A percentile compares a stretch with the other conserved stretches of the same genome.
Conservation (phyloP, 208 protist genomes). For the Trichomonas vaginalis region DNA sequence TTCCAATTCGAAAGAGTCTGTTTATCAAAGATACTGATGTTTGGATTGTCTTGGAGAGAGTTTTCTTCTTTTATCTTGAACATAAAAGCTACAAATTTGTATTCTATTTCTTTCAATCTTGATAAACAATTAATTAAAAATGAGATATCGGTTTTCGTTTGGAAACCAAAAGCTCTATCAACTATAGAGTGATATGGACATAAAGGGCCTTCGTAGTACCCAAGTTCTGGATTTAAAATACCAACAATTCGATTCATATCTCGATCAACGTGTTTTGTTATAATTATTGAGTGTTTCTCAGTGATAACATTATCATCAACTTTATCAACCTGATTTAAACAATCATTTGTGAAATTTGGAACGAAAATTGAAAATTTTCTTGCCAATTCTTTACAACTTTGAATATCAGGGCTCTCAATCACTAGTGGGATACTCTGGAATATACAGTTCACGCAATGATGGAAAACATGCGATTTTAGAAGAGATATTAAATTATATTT, state of each 20-base stretch:
- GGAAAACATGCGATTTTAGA: background rate
- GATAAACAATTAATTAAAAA: background rate
- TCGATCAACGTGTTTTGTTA: background rate
- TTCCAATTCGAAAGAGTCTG: background rate
- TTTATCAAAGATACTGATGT: background rate
- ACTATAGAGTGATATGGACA: background rate
- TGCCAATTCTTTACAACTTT: background rate
- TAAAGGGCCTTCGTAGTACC: background rate
- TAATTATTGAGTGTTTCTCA: background rate
- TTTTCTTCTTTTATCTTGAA: background rate
- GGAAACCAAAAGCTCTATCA: background rate
- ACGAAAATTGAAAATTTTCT: background rate
- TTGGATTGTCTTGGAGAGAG: background rate
- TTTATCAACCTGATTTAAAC: background rate
- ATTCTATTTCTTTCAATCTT: background rate
- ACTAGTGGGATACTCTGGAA: background rate
- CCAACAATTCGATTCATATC: background rate
- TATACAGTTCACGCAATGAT: background rate
- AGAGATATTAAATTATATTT: background rate
- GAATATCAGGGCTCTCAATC: background rate
- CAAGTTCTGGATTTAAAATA: background rate
- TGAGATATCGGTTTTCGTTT: background rate
- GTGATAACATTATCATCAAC: background rate
- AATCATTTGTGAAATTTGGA: background rate
- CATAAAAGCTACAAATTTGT: background rate